These are phyloP conservation scores for Xylaria sp. DNA, from an alignment of 2,329 filamentous ascomycete genomes.

Conservation along the genomic window DNA sequence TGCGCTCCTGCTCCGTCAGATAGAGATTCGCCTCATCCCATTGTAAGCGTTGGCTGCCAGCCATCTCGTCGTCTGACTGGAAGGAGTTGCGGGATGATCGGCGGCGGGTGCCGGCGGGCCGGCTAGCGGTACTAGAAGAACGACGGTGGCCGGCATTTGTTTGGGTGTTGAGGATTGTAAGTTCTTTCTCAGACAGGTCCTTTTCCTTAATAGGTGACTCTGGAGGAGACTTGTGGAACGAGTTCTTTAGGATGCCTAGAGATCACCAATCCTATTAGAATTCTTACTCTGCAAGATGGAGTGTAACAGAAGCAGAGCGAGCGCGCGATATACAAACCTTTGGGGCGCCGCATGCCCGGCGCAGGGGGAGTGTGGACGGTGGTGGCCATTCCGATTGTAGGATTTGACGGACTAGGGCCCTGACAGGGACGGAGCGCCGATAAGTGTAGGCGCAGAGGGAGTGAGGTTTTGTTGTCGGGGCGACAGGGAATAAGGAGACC, in stretches of 20 bases:
- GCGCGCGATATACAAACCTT: slow-evolving; percentile 39
- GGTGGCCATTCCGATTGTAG: slow-evolving; percentile 32
- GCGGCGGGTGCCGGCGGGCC: slow-evolving; percentile 73
- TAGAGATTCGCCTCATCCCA: slow-evolving; percentile 99
- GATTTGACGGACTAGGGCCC: background rate
- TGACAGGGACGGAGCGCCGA: no score
- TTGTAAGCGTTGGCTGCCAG: slow-evolving; percentile 81
- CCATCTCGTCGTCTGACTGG: slow-evolving; percentile 60
- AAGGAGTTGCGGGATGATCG: slow-evolving; percentile 68
- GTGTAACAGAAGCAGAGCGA: background rate
- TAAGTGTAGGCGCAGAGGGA: background rate
- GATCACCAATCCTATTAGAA: slow-evolving; percentile 10
- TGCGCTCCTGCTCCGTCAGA: slow-evolving; percentile 94
- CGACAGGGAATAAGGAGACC: background rate
- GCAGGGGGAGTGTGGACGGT: slow-evolving; percentile 42
- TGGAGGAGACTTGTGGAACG: slow-evolving; percentile 72
- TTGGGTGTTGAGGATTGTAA: slow-evolving; percentile 93
- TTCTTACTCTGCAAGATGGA: background rate
- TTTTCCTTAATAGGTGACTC: slow-evolving; percentile 61
- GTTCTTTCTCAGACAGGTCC: slow-evolving; percentile 79
- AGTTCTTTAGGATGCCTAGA: slow-evolving; percentile 93
- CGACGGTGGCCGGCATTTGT: slow-evolving; percentile 91
- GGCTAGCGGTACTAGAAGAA: slow-evolving; percentile 78
- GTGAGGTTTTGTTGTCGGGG: slow-evolving; percentile 4
- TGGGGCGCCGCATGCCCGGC: slow-evolving; percentile 46